Conservation (phyloP, 1,284 basidiomycete species). For the Bjerkandera adusta region DNA sequence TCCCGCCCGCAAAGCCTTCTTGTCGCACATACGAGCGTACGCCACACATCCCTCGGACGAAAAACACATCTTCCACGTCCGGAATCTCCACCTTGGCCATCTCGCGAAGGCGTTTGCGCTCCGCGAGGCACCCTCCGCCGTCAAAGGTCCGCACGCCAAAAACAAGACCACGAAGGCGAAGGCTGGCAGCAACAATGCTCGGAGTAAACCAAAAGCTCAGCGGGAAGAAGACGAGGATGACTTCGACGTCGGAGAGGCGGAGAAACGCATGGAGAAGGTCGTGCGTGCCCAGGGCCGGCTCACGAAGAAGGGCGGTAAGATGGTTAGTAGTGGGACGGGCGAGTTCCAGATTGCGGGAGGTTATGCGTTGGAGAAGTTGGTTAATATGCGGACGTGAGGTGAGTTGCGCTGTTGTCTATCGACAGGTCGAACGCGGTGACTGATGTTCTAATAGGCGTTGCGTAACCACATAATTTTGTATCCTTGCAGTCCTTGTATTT, state of each 20-base stretch:
- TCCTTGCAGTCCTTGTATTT: no score
- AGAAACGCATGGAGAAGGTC: slow-evolving; percentile 84
- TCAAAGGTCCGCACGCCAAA: slow-evolving; percentile 36
- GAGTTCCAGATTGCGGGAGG: slow-evolving; percentile 85
- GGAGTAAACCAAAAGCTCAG: slow-evolving; percentile 19
- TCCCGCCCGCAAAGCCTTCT: slow-evolving; percentile 83
- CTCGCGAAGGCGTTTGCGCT: slow-evolving; percentile 96
- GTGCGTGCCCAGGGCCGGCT: slow-evolving; percentile 85
- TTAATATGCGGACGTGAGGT: slow-evolving; percentile 27
- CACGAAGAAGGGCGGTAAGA: slow-evolving; percentile 76
- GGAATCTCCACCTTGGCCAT: slow-evolving; percentile 93
- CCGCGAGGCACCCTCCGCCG: slow-evolving; percentile 84
- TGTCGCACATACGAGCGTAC: slow-evolving; percentile 94
- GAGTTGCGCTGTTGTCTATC: no score
- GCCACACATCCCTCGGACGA: slow-evolving; percentile 96
- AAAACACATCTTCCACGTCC: slow-evolving; percentile 95
- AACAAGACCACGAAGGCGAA: slow-evolving; percentile 18
- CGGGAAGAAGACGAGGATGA: slow-evolving; percentile 39
- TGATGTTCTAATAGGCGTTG: no score
- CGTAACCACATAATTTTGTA: no score
- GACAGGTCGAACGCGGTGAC: no score
- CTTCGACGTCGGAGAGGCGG: slow-evolving; percentile 55
- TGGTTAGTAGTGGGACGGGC: slow-evolving; percentile 72
- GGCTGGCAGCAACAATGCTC: slow-evolving; percentile 17
- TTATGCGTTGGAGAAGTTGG: slow-evolving; percentile 67